Percentiles rank a stretch among this genome's conserved stretches.
These are phyloP conservation scores for Cafeteria roenbergensis DNA, from an alignment of 108 stramenopile genomes.

Conservation along the genomic window DNA sequence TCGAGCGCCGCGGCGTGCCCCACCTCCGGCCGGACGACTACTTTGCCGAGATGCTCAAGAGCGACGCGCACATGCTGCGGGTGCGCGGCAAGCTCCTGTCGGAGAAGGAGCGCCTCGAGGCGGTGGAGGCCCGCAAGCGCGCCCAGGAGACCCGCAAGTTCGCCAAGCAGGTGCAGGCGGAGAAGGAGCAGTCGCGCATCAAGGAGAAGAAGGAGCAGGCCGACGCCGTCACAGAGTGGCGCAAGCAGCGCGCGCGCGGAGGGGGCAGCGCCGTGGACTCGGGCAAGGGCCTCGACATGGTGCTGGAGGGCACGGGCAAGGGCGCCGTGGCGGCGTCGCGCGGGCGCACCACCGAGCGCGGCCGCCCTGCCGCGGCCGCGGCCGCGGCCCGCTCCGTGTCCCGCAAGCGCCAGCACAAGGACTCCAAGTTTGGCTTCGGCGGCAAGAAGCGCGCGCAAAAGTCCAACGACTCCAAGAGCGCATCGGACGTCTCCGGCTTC, in stretches of 20 bases:
- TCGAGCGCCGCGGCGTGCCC: conserved; percentile 24
- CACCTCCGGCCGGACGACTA: conserved; percentile 76
- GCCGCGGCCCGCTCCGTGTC: background rate
- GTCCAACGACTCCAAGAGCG: background rate
- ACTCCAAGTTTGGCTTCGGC: conserved; percentile 47
- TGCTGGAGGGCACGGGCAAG: conserved; percentile 21
- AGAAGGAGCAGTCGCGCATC: too few relatives aligned
- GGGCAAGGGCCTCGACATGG: conserved; percentile 48
- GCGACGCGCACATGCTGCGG: conserved; percentile 73
- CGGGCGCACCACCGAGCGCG: conserved; percentile 12
- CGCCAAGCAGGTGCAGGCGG: conserved; percentile 61
- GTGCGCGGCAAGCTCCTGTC: conserved; percentile 91
- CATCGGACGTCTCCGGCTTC: background rate
- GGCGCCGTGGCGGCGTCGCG: too few relatives aligned
- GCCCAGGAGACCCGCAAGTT: conserved; percentile 58
- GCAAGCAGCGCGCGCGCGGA: conserved; percentile 45
- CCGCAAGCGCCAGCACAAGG: conserved; percentile 21
- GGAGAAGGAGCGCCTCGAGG: conserved; percentile 93
- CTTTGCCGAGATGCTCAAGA: conserved; percentile 97
- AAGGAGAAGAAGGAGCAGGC: conserved; percentile 75
- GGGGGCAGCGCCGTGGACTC: conserved; percentile 36
- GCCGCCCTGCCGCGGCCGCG: conserved; percentile 9
- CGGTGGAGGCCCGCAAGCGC: conserved; percentile 71
- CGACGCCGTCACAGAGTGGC: conserved; percentile 69
- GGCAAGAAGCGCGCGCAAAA: conserved; percentile 26